Evolutionary conservation across 768 basidiomycete species (phyloP).

Genomic region (Hydnomerulius pinastri): DNA sequence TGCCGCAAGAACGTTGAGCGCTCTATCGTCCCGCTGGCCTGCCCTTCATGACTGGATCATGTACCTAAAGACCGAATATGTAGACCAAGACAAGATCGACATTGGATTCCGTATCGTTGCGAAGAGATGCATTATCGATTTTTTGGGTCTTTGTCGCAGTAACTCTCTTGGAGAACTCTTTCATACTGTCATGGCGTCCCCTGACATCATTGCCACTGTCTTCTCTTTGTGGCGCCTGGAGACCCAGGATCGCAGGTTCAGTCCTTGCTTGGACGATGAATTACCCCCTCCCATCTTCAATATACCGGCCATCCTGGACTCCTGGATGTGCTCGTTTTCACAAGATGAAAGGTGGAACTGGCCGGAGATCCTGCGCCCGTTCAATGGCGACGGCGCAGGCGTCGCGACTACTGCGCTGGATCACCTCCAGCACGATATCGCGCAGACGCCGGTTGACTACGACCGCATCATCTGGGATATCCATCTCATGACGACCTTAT

Average conservation of each 20-base stretch:
- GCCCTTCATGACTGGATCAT: slow-evolving; percentile 25
- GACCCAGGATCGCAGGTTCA: slow-evolving; percentile 20
- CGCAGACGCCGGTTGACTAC: slow-evolving; percentile 21
- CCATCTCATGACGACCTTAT: slow-evolving; percentile 28
- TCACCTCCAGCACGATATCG: slow-evolving; percentile 26
- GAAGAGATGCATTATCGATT: slow-evolving; percentile 19
- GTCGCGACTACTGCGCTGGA: slow-evolving; percentile 25
- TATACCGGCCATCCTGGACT: slow-evolving; percentile 21
- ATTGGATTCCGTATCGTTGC: slow-evolving; percentile 21
- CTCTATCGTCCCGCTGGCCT: slow-evolving; percentile 19
- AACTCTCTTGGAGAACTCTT: slow-evolving; percentile 18
- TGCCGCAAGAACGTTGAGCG: neutral
- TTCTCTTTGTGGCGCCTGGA: slow-evolving; percentile 32
- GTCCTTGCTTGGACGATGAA: slow-evolving; percentile 4
- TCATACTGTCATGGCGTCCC: slow-evolving; percentile 16
- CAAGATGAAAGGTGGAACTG: slow-evolving; percentile 26
- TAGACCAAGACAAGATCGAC: slow-evolving; percentile 21
- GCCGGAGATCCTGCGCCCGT: slow-evolving; percentile 26
- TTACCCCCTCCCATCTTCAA: slow-evolving; percentile 3
- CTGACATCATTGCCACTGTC: slow-evolving; percentile 19
- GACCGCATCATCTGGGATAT: slow-evolving; percentile 32
- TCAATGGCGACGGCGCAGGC: slow-evolving; percentile 15
- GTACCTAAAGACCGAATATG: slow-evolving; percentile 22
- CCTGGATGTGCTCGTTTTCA: slow-evolving; percentile 30
- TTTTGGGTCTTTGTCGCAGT: slow-evolving; percentile 21